Conservation (phyloP, 2,329 filamentous ascomycete species). For the Penicillium verrucosum region DNA sequence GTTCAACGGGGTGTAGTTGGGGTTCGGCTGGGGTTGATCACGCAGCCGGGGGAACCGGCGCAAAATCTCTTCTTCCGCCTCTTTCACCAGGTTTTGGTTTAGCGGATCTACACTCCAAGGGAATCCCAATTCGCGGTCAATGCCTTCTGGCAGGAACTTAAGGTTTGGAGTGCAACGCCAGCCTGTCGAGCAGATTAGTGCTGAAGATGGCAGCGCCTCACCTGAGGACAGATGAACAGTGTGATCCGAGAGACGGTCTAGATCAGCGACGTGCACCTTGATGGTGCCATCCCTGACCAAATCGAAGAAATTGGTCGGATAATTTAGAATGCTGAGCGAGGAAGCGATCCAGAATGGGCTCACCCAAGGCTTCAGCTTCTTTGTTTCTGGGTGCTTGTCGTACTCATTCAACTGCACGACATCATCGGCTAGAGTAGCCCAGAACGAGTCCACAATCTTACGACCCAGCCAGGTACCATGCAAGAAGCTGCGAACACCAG, state of each 20-base stretch:
- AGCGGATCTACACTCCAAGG: slow-evolving; percentile 39
- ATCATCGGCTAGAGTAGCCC: slow-evolving; percentile 51
- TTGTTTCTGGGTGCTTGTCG: slow-evolving; percentile 44
- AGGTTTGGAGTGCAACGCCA: slow-evolving; percentile 53
- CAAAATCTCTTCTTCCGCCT: slow-evolving; percentile 52
- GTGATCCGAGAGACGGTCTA: slow-evolving; percentile 47
- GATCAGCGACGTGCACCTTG: slow-evolving; percentile 54
- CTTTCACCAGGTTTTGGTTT: slow-evolving; percentile 35
- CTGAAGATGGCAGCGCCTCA: slow-evolving; percentile 46
- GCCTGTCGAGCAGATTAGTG: slow-evolving; percentile 56
- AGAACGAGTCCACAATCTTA: slow-evolving; percentile 51
- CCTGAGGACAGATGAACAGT: slow-evolving; percentile 51
- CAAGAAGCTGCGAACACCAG: slow-evolving; percentile 44
- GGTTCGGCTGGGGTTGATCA: slow-evolving; percentile 38
- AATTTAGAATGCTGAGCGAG: slow-evolving; percentile 60
- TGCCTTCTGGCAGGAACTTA: slow-evolving; percentile 46
- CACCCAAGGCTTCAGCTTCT: slow-evolving; percentile 48
- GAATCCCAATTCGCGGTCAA: slow-evolving; percentile 48
- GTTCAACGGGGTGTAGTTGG: slow-evolving; percentile 28
- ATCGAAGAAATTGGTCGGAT: slow-evolving; percentile 56
- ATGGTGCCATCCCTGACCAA: slow-evolving; percentile 55
- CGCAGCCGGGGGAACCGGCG: slow-evolving; percentile 50
- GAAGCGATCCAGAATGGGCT: slow-evolving; percentile 54
- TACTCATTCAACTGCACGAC: slow-evolving; percentile 48
- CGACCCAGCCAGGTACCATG: slow-evolving; percentile 53